Conservation (phyloP, 441 rosid genomes). For the Populus hybrid region DNA sequence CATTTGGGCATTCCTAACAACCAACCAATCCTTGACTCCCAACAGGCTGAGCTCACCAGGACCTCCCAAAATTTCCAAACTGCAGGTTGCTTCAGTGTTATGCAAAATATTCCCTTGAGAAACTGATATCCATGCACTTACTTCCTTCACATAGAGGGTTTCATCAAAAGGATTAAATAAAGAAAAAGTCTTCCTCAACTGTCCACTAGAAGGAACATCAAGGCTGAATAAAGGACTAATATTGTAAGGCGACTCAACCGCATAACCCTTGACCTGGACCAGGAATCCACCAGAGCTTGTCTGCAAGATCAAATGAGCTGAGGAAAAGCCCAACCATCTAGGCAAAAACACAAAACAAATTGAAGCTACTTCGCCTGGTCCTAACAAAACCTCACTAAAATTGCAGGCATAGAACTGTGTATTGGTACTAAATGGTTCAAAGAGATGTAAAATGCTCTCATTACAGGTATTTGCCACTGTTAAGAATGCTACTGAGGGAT, state of each 20-base stretch:
- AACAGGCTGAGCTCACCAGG: constrained; percentile 27
- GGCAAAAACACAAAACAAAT: constrained; percentile 68
- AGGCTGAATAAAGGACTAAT: constrained; percentile 39
- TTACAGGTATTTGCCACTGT: constrained; percentile 52
- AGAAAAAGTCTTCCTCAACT: constrained; percentile 50
- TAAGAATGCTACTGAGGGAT: constrained; percentile 55
- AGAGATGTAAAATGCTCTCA: constrained; percentile 54
- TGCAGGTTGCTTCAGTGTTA: constrained; percentile 54
- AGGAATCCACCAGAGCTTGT: constrained; percentile 68
- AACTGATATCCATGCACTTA: constrained; percentile 53
- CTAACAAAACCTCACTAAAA: constrained; percentile 43
- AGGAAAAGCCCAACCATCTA: constrained; percentile 54
- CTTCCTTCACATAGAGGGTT: constrained; percentile 45
- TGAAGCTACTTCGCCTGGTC: constrained; percentile 60
- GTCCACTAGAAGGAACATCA: constrained; percentile 39
- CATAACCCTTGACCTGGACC: constrained; percentile 61
- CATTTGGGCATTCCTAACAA: constrained; percentile 36
- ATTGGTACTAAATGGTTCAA: constrained; percentile 60
- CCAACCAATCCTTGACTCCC: constrained; percentile 50
- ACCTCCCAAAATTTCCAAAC: constrained; percentile 27
- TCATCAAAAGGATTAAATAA: constrained; percentile 62
- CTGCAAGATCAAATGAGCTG: constrained; percentile 56
- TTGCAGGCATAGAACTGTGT: constrained; percentile 66
- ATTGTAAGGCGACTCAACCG: constrained; percentile 51
- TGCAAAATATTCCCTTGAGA: constrained; percentile 48